Percentiles rank a stretch among this genome's conserved stretches.
Evolutionary conservation across 768 basidiomycete genomes (phyloP).

Genomic region (Calvatia gigantea): DNA sequence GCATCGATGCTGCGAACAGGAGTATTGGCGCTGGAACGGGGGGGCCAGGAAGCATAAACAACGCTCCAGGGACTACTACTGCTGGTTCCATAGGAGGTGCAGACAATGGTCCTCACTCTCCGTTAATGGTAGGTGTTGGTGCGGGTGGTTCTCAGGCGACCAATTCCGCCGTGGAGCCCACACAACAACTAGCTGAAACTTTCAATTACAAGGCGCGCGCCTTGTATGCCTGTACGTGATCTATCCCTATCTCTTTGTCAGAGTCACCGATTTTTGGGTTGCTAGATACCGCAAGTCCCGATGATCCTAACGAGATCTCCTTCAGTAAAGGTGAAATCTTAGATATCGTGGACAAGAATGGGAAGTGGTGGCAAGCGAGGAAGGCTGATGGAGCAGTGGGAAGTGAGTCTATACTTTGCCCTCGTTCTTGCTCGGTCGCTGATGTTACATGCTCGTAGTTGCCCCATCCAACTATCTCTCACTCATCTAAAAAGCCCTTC

Average conservation of each 20-base stretch:
- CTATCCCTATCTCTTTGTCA: constrained; percentile 15
- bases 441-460: constrained; percentile 40
- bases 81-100: constrained; percentile 40
- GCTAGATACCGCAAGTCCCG: constrained; percentile 86
- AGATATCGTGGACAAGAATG: constrained; percentile 89
- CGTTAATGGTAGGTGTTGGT: constrained; percentile 65
- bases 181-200: constrained; percentile 30
- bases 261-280: constrained; percentile 15
- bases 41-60: constrained; percentile 52
- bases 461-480: constrained; percentile 86
- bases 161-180: constrained; percentile 22
- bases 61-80: constrained; percentile 31
- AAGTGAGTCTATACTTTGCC: constrained; percentile 52
- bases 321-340: constrained; percentile 91
- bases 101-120: constrained; percentile 57
- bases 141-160: constrained; percentile 41
- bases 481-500: constrained; percentile 48
- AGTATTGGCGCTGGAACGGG: constrained; percentile 33
- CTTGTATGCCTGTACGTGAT: constrained; percentile 75
- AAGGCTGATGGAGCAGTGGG: constrained; percentile 73
- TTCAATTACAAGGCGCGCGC: constrained; percentile 82
- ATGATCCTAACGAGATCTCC: constrained; percentile 95
- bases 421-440: constrained; percentile 6
- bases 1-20: constrained; percentile 34
- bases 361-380: constrained; percentile 91